phyloP scores from a whole-genome alignment of 1,284 basidiomycete genomes.

The Malassezia arunalokei region DNA sequence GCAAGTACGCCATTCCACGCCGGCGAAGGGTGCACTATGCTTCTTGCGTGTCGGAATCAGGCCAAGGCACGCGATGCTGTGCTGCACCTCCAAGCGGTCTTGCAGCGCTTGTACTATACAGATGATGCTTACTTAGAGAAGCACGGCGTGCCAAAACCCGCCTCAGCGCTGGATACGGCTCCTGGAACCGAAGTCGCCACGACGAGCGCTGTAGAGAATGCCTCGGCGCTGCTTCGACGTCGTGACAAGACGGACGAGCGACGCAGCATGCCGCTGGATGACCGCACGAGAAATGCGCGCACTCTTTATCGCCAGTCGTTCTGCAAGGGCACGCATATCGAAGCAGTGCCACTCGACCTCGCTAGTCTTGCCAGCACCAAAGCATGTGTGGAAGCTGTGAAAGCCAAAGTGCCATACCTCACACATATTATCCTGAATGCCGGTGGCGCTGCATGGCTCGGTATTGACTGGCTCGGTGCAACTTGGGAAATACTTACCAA shows the following conservation, averaged over 20 bases:
- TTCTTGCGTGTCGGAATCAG: constrained; percentile 44
- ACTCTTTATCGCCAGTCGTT: constrained; percentile 34
- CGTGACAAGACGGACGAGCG: constrained; percentile 12
- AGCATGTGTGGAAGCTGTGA: constrained; percentile 21
- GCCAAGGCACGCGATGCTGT: constrained; percentile 43
- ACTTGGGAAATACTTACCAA: constrained; percentile 36
- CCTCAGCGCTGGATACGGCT: not conserved
- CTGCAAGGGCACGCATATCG: constrained; percentile 35
- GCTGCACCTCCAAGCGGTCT: constrained; percentile 25
- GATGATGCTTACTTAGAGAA: not conserved
- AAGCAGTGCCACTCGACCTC: constrained; percentile 41
- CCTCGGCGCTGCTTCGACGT: constrained; percentile 17
- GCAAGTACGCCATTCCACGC: constrained; percentile 38
- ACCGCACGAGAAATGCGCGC: constrained; percentile 27
- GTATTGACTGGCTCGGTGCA: constrained; percentile 38
- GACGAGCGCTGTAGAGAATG: not conserved
- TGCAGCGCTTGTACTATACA: constrained; percentile 19
- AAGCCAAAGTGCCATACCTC: constrained; percentile 28
- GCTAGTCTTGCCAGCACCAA: constrained; percentile 40
- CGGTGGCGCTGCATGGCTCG: constrained; percentile 39
- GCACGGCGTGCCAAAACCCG: not conserved
- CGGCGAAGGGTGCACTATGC: constrained; percentile 37
- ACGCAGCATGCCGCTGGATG: constrained; percentile 14
- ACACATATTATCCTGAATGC: constrained; percentile 46
- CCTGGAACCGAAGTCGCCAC: constrained; percentile 26